Percentiles rank a stretch among this genome's conserved stretches.
These are phyloP conservation scores for Cronartium ribicola DNA, from an alignment of 1,284 basidiomycete species.

Conservation along the genomic window DNA sequence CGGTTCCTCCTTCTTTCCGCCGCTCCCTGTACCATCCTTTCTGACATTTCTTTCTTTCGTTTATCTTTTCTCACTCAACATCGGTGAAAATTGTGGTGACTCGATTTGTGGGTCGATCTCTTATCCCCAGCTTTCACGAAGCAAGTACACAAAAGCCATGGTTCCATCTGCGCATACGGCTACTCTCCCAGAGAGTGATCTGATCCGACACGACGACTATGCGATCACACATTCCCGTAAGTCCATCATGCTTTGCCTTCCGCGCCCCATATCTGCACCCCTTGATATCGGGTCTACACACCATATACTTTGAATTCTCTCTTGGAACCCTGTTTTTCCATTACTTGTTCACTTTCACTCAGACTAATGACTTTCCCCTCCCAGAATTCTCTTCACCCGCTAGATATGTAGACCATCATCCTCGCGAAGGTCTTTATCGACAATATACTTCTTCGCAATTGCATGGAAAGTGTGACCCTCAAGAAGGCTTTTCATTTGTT, in stretches of 20 bases:
- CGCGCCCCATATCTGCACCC: too few species aligned
- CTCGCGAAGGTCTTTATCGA: not conserved
- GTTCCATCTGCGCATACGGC: slow-evolving; percentile 1
- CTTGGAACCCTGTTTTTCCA: too few species aligned
- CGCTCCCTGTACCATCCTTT: slow-evolving; percentile 7
- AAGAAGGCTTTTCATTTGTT: not conserved
- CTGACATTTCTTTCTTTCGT: not conserved
- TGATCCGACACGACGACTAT: slow-evolving; percentile 1
- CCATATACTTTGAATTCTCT: too few species aligned
- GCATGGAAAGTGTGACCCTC: slow-evolving; percentile 3
- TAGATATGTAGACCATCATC: not conserved
- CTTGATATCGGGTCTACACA: too few species aligned
- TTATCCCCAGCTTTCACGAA: not conserved
- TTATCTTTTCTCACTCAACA: not conserved
- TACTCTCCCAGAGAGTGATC: not conserved
- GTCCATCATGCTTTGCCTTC: too few species aligned
- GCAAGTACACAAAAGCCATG: not conserved
- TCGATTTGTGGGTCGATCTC: not conserved
- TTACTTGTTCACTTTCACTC: too few species aligned
- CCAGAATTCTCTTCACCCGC: not conserved
- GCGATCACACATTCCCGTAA: not conserved
- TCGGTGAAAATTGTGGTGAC: not conserved
- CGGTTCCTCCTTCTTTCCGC: not conserved
- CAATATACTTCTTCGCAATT: not conserved
- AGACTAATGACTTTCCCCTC: not conserved